A percentile compares a stretch with the other conserved stretches of the same genome.
phyloP scores from a whole-genome alignment of 805 yeast genomes.

The Ogataea paraovalis region DNA sequence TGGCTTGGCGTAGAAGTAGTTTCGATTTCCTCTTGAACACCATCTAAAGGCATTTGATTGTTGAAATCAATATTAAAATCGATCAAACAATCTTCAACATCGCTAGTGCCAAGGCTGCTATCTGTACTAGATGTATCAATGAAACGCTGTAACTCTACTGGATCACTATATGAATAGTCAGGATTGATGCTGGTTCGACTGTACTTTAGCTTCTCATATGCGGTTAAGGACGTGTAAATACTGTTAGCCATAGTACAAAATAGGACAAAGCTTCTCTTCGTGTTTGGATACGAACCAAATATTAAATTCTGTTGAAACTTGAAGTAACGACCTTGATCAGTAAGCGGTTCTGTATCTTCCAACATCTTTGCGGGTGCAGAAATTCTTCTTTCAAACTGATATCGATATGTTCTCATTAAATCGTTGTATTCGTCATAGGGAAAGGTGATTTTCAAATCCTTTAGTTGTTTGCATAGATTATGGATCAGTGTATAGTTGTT shows the following conservation, averaged over 20 bases:
- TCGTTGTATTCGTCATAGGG: conserved; percentile 10
- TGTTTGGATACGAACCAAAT: conserved; percentile 15
- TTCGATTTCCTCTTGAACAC: background rate
- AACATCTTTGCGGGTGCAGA: conserved; percentile 16
- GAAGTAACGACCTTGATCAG: conserved; percentile 30
- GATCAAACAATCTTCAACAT: conserved; percentile 8
- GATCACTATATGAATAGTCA: conserved; percentile 21
- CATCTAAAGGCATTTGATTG: background rate
- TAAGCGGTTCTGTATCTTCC: conserved; percentile 20
- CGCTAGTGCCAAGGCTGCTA: background rate
- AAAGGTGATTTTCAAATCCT: conserved; percentile 3
- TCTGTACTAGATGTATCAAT: conserved; percentile 13
- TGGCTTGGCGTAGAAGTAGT: background rate
- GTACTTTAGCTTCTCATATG: conserved; percentile 12
- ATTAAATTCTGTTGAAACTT: conserved; percentile 16
- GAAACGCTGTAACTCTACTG: conserved; percentile 22
- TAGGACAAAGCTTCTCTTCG: conserved; percentile 17
- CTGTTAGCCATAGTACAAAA: conserved; percentile 26
- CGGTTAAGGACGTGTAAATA: conserved; percentile 20
- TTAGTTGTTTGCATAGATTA: conserved; percentile 6
- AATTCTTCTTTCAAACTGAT: conserved; percentile 3
- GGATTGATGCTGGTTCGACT: conserved; percentile 7
- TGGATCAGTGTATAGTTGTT: conserved; percentile 9
- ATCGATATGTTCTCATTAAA: conserved; percentile 10
- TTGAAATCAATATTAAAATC: conserved; percentile 8